Evolutionary conservation across 2,329 filamentous ascomycete genomes (phyloP), one percentile per base, ranked within the genome.

Genomic region (Periglandula ipomoeae): DNA sequence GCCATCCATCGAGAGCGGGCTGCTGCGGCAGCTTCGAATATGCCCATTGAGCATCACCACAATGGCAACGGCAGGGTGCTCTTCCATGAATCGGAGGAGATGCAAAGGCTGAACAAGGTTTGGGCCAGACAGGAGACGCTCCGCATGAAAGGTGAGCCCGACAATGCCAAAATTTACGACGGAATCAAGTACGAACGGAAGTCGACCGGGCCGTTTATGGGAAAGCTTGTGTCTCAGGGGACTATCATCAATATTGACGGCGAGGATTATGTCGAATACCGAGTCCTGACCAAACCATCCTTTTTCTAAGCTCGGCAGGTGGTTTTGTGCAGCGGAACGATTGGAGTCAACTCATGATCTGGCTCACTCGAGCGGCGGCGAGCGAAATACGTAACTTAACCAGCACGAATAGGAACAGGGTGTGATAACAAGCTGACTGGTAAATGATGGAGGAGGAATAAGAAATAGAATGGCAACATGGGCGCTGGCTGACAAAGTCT

Each of bases 251-350:
- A 68, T 43, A 84, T 84, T 51, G 79, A 84, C 51, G 81, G 79
- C 20, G 80, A 84, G 59, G 81, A 84, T 53, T 84, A 80, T 52
- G 79, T 84, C 30, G 81, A 84, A 60, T 84, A 84, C 54, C 73
- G 80, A 2, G 78, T 84, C 1, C 70, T 84, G 23, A 82, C 76
- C 1, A 83, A 81, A 63, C 78, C 79, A 0, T 75, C 71, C 0
- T 83, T 83, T 57, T 82, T 80, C 53, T 81, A 61, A 58, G 48
- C 5, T n/a, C n/a, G 9, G 17, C 17, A 10, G 13, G 24, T 24
- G 8, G 41, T 11, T 43, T 32, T n/a, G 3, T 38, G 39, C n/a
- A n/a, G n/a, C n/a, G n/a, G n/a, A n/a, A n/a, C n/a, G n/a, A n/a
- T n/a, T n/a, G n/a, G n/a, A n/a, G n/a, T n/a, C n/a, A n/a, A n/a